Conservation (phyloP, 78 protist species). For the Carpediemonas membranifera region DNA sequence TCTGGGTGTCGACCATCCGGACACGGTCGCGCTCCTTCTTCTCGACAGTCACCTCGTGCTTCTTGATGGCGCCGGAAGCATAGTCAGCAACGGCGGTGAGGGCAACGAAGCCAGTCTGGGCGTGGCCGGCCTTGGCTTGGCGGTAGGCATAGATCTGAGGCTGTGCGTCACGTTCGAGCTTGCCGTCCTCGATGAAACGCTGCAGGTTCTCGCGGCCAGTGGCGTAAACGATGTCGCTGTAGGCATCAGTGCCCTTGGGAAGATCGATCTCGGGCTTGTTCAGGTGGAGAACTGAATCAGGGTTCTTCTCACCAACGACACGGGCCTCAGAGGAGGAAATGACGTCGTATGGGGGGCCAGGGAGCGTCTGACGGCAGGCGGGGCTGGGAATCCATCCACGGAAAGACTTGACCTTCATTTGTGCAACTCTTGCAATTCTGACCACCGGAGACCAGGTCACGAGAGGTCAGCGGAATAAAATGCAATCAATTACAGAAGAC, state of each 20-base stretch:
- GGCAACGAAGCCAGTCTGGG: constrained; percentile 17
- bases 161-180: not conserved
- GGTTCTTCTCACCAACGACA: constrained; percentile 12
- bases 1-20: constrained; percentile 13
- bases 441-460: too few species aligned
- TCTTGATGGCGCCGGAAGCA: constrained; percentile 14
- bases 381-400: too few species aligned
- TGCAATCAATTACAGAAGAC: too few species aligned
- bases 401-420: too few species aligned
- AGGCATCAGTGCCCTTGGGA: not conserved
- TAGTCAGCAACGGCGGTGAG: constrained; percentile 17
- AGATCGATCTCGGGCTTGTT: constrained; percentile 30
- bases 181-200: constrained; percentile 11
- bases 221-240: constrained; percentile 16
- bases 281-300: constrained; percentile 9
- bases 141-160: constrained; percentile 3
- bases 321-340: constrained; percentile 13
- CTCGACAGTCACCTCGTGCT: constrained; percentile 22
- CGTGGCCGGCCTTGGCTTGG: constrained; percentile 18
- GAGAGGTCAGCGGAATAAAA: too few species aligned
- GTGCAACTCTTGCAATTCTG: too few species aligned
- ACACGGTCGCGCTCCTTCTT: constrained; percentile 22
- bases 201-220: constrained; percentile 2
- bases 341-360: constrained; percentile 31
- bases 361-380: too few species aligned